Percentiles rank a stretch among this genome's conserved stretches.
These are phyloP conservation scores for Solanum arcanum DNA, from an alignment of 257 asterid genomes.

Conservation along the genomic window DNA sequence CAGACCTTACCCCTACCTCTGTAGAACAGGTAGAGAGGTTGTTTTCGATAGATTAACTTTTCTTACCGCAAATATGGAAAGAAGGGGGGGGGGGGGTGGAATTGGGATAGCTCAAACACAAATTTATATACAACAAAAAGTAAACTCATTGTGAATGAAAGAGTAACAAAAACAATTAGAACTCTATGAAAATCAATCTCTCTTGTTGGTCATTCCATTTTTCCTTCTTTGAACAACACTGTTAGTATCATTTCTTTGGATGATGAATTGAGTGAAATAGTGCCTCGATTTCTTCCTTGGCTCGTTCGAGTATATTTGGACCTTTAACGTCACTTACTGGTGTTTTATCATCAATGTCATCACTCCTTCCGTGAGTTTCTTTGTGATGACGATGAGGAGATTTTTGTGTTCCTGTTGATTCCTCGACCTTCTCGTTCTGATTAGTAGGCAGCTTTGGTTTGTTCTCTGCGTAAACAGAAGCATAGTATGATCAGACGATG, in stretches of 20 bases:
- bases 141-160: not conserved
- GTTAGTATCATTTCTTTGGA: slow-evolving; percentile 24
- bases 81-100: not conserved
- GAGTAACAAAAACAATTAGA: not conserved
- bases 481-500: not conserved
- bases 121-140: not conserved
- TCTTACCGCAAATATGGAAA: not conserved
- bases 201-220: slow-evolving; percentile 18
- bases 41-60: not conserved
- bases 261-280: slow-evolving; percentile 39
- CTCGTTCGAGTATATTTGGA: slow-evolving; percentile 70
- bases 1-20: not conserved
- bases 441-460: slow-evolving; percentile 15
- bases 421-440: slow-evolving; percentile 14
- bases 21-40: not conserved
- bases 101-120: not conserved
- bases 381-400: slow-evolving; percentile 28
- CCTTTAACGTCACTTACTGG: slow-evolving; percentile 44
- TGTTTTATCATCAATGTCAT: slow-evolving; percentile 47
- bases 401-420: slow-evolving; percentile 21
- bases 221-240: slow-evolving; percentile 7
- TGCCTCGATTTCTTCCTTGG: slow-evolving; percentile 87
- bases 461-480: slow-evolving; percentile 17
- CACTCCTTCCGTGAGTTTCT: slow-evolving; percentile 76
- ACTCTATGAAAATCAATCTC: not conserved